Percentiles rank a stretch among this genome's conserved stretches.
Evolutionary conservation across 2,329 filamentous ascomycete genomes (phyloP).

Genomic region (Diaporthe sp.): DNA sequence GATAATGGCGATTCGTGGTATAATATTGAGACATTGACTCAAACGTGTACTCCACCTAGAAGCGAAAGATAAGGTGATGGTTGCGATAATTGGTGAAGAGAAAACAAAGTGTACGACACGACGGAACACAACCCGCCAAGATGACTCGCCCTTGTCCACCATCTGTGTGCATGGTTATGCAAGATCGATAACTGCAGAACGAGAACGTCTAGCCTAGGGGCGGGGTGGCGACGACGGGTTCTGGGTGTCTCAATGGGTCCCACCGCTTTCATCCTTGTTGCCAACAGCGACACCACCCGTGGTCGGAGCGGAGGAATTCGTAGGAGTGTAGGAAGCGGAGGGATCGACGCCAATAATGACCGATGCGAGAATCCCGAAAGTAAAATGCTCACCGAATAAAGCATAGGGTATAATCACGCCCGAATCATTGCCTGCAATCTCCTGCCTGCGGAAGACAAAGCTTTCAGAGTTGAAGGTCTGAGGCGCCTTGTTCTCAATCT

Average conservation of each 20-base stretch:
- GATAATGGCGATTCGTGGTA: neutral
- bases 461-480: conserved; percentile 61
- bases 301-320: conserved; percentile 32
- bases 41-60: neutral
- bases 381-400: conserved; percentile 63
- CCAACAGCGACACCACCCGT: conserved; percentile 17
- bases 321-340: conserved; percentile 46
- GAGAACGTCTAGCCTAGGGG: neutral
- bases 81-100: neutral
- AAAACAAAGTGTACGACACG: neutral
- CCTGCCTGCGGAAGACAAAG: conserved; percentile 53
- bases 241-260: neutral
- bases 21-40: neutral
- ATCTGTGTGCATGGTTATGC: no score
- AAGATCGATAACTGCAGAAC: accelerated
- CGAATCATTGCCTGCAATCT: conserved; percentile 49
- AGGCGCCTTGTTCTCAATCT: conserved; percentile 57
- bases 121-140: neutral
- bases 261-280: neutral
- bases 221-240: no score
- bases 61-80: neutral
- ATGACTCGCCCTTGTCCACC: no score
- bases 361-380: conserved; percentile 65
- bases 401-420: conserved; percentile 68
- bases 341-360: conserved; percentile 62